Conservation (phyloP, 441 rosid genomes). For the Francoa sonchifolia region DNA sequence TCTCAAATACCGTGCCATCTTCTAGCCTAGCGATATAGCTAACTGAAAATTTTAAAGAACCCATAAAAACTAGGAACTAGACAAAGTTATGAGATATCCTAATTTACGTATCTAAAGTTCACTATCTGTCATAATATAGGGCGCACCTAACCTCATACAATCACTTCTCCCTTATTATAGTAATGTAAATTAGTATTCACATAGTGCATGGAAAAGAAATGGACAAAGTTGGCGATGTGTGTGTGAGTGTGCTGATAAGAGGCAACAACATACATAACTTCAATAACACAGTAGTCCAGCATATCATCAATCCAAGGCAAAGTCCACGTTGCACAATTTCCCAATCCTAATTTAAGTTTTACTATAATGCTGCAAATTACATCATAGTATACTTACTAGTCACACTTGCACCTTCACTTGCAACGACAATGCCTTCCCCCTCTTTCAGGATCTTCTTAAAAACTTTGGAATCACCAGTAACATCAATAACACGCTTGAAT, state of each 20-base stretch:
- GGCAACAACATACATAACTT: no score
- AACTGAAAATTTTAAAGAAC: no score
- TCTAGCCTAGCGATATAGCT: conserved; percentile 36
- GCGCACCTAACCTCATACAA: conserved; percentile 4
- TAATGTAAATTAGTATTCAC: no score
- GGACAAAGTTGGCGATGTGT: background rate
- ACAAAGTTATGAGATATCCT: background rate
- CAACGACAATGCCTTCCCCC: conserved; percentile 32
- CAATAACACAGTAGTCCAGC: no score
- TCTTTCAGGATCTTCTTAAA: conserved; percentile 46
- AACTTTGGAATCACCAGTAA: conserved; percentile 40
- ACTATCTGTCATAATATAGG: background rate
- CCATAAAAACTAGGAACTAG: no score
- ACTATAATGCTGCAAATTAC: background rate
- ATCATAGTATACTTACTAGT: conserved; percentile 27
- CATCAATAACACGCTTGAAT: conserved; percentile 45
- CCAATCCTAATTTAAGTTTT: conserved; percentile 1
- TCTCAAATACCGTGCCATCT: conserved; percentile 49
- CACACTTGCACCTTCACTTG: conserved; percentile 46
- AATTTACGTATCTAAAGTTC: conserved; percentile 1
- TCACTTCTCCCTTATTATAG: background rate
- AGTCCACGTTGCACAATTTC: conserved; percentile 1
- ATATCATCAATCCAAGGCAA: conserved; percentile 4
- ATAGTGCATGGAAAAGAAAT: background rate
- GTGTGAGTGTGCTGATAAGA: background rate